These are phyloP conservation scores for Monosporascus cannonballus DNA, from an alignment of 2,329 filamentous ascomycete species.

Conservation along the genomic window DNA sequence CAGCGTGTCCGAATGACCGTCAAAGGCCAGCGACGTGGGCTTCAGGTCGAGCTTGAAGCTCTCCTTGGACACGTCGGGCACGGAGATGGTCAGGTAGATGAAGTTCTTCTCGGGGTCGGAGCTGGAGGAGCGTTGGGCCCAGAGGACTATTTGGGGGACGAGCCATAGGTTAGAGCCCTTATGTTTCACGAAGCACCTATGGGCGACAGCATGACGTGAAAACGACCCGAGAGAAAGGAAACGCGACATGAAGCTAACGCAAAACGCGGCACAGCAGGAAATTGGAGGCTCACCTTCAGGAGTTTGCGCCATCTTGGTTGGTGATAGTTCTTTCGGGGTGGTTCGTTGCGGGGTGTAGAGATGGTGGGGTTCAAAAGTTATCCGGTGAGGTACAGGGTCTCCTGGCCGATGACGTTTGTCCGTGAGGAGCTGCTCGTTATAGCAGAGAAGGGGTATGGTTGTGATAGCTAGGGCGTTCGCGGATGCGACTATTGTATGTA, in stretches of 20 bases:
- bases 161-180: slow-evolving; percentile 3
- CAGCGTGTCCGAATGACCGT: slow-evolving; percentile 73
- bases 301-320: slow-evolving; percentile 25
- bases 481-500: background rate
- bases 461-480: background rate
- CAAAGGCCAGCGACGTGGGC: slow-evolving; percentile 71
- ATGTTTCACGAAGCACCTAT: background rate
- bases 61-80: slow-evolving; percentile 72
- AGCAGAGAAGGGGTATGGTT: background rate
- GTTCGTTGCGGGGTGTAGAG: background rate
- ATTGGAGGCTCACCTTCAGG: slow-evolving; percentile 30
- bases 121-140: slow-evolving; percentile 90
- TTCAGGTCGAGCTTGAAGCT: slow-evolving; percentile 80
- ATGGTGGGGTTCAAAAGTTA: background rate
- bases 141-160: slow-evolving; percentile 62
- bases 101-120: slow-evolving; percentile 83
- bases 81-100: slow-evolving; percentile 87
- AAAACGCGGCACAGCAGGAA: slow-evolving; percentile 1
- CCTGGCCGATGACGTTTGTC: background rate
- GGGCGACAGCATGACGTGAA: background rate
- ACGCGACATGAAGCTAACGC: background rate
- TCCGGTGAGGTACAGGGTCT: background rate
- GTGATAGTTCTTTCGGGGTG: background rate
- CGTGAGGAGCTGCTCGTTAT: no score
- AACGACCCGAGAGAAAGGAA: background rate